A percentile compares a stretch with the other conserved stretches of the same genome.
phyloP scores from a whole-genome alignment of 23 red algal genomes.

The Gracilaria gracilis region DNA sequence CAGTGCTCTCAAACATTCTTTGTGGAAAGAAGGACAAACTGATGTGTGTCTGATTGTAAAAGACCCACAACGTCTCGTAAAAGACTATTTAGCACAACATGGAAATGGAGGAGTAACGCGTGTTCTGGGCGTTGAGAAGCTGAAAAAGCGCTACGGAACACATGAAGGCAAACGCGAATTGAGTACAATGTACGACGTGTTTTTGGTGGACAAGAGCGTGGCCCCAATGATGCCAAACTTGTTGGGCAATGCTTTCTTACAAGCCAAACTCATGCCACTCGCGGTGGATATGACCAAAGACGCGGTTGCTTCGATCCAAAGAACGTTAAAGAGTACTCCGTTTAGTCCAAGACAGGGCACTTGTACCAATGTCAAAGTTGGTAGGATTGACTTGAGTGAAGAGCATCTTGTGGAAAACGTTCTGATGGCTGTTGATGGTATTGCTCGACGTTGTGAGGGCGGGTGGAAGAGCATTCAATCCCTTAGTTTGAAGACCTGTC shows the following conservation, averaged over 20 bases:
- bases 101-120: slow-evolving; percentile 49
- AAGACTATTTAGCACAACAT: slow-evolving; percentile 72
- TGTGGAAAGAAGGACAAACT: slow-evolving; percentile 41
- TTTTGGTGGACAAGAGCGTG: slow-evolving; percentile 87
- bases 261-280: slow-evolving; percentile 71
- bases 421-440: slow-evolving; percentile 23
- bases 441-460: slow-evolving; percentile 11
- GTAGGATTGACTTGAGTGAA: slow-evolving; percentile 26
- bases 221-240: slow-evolving; percentile 81
- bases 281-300: slow-evolving; percentile 49
- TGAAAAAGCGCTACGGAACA: slow-evolving; percentile 80
- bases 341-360: slow-evolving; percentile 68
- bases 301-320: slow-evolving; percentile 34
- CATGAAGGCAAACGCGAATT: slow-evolving; percentile 84
- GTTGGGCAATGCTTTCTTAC: slow-evolving; percentile 71
- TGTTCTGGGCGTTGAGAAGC: slow-evolving; percentile 83
- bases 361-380: slow-evolving; percentile 44
- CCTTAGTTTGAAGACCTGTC: slow-evolving; percentile 56
- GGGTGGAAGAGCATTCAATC: slow-evolving; percentile 80
- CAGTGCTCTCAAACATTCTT: slow-evolving; percentile 47
- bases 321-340: slow-evolving; percentile 52
- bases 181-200: slow-evolving; percentile 70
- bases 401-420: slow-evolving; percentile 70
- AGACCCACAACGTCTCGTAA: slow-evolving; percentile 79
- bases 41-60: slow-evolving; percentile 92